Base-by-base conservation (phyloP, 208 protist genomes). In the Leishmania tarentolae region DNA sequence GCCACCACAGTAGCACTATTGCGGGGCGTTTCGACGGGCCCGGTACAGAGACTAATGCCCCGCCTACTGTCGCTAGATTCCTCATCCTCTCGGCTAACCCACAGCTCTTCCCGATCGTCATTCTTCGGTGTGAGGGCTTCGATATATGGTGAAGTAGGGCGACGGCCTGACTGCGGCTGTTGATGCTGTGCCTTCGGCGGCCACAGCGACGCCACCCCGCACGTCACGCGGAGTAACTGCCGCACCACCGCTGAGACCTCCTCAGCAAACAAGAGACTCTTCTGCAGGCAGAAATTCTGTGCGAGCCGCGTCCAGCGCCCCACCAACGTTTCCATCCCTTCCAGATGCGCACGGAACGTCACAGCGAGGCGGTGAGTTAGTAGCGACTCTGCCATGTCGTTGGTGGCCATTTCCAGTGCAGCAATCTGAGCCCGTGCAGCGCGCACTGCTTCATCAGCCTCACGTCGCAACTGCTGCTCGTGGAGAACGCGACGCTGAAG, bases 241-340 rank as follows among this genome's bases (percentile, higher is more conserved):
- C 91, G 86, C 82, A 94, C 75, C 68, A 94, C 40, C 53, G 59
- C 73, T 5, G 83, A 72, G 74, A 86, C 86, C 78, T 94, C 88
- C 59, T 92, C 88, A 15, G 91, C 77, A 76, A 94, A 94, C 42
- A 94, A 74, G 0, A 90, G 70, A 68, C 83, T 88, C 76, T 94
- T 94, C 80, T 91, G 86, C 61, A 91, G 61, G 21, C 81, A 80
- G 65, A 83, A 83, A 17, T 83, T 81, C 69, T 85, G 85, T 37
- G 80, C 86, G 31, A 84, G 57, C 46, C 82, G 61, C 37, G 61
- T 75, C 42, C 75, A 81, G 19, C 82, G 82, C 17, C 73, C 21
- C 69, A 92, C 44, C n/a, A 91, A 82, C 76, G 77, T 13, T 68
- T 88, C 82, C 87, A 91, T 92, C 35, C 72, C 76, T 31, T 42